Conservation (phyloP, 306 rosid genomes). For the Gleditsia sinensis region DNA sequence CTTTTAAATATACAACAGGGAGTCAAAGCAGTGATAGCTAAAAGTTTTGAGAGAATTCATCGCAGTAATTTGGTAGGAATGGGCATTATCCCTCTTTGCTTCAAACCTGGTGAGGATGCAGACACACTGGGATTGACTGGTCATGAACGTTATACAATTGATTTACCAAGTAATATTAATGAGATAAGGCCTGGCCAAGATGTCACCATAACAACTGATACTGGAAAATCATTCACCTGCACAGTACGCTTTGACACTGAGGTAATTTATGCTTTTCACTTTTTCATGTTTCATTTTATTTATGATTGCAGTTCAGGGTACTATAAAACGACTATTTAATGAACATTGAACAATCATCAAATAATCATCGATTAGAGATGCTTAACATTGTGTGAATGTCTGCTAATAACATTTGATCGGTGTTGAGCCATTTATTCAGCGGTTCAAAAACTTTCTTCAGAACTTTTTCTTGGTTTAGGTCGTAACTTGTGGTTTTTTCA, state of each 20-base stretch:
- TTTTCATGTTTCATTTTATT: background rate
- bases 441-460: background rate
- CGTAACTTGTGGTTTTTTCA: constrained; percentile 22
- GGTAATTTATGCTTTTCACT: constrained; percentile 48
- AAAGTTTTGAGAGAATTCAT: constrained; percentile 92
- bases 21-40: constrained; percentile 90
- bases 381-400: background rate
- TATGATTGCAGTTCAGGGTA: background rate
- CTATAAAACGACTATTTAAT: no score
- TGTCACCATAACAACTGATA: constrained; percentile 70
- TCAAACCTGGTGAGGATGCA: constrained; percentile 87
- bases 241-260: constrained; percentile 80
- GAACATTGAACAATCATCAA: no score
- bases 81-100: constrained; percentile 92
- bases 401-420: background rate
- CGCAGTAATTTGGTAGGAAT: constrained; percentile 95
- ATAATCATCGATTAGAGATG: background rate
- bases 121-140: constrained; percentile 87
- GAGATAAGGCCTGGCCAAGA: constrained; percentile 92
- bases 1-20: constrained; percentile 54
- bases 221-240: constrained; percentile 83
- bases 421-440: constrained; percentile 24
- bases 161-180: constrained; percentile 65
- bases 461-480: background rate
- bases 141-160: constrained; percentile 80